Conservation (phyloP, 2,329 filamentous ascomycete genomes). For the Penicillium sp. region DNA sequence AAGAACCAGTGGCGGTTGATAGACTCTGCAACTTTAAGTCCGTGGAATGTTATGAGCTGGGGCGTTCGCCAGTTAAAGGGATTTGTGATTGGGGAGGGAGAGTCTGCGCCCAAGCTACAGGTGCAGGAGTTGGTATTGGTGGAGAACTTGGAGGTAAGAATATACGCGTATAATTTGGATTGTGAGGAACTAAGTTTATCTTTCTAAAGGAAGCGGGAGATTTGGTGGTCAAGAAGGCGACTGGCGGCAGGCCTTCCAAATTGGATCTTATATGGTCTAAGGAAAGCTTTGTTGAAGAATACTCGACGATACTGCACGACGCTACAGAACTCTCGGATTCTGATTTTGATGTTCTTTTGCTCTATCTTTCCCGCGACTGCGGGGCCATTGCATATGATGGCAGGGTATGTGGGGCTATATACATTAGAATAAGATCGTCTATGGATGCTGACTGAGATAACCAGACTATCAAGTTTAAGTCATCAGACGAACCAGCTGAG, state of each 20-base stretch:
- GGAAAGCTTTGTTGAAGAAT: constrained; percentile 61
- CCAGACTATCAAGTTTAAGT: constrained; percentile 73
- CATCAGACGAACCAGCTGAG: constrained; percentile 47
- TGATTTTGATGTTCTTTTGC: constrained; percentile 70
- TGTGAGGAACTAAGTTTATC: background rate
- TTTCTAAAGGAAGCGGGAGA: constrained; percentile 52
- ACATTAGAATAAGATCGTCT: background rate
- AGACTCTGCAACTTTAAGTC: constrained; percentile 49
- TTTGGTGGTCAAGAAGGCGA: constrained; percentile 50
- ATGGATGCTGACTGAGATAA: constrained; percentile 18
- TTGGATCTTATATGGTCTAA: constrained; percentile 69
- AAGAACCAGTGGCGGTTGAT: constrained; percentile 61
- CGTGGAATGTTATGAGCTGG: constrained; percentile 74
- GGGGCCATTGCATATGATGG: constrained; percentile 49
- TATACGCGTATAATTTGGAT: background rate
- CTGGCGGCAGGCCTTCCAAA: constrained; percentile 47
- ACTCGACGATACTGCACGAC: constrained; percentile 54
- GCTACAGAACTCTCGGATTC: constrained; percentile 55
- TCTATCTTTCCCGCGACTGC: constrained; percentile 68
- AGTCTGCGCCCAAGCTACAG: constrained; percentile 36
- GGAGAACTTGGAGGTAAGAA: constrained; percentile 57
- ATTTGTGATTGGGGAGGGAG: constrained; percentile 49
- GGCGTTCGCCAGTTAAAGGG: constrained; percentile 67
- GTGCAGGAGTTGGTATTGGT: constrained; percentile 48
- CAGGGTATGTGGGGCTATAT: constrained; percentile 36